A percentile compares a stretch with the other conserved stretches of the same genome.
Conservation (phyloP, 2,329 filamentous ascomycete genomes). For the Trichoderma guizhouense region DNA sequence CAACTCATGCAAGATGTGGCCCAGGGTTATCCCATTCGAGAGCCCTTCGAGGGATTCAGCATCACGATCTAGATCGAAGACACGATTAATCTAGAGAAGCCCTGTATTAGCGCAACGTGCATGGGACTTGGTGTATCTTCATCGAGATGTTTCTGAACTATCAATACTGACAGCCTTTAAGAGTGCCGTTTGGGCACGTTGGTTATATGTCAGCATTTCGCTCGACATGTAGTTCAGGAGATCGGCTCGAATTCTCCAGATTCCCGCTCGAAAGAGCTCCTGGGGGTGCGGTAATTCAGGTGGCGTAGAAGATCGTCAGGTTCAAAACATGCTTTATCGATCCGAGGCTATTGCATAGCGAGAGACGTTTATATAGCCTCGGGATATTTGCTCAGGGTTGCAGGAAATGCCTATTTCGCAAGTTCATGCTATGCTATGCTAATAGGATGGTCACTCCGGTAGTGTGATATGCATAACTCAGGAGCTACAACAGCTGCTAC, state of each 20-base stretch:
- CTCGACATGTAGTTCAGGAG: slow-evolving; percentile 6
- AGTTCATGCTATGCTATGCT: background rate
- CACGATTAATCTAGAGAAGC: slow-evolving; percentile 32
- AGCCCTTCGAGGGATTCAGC: slow-evolving; percentile 51
- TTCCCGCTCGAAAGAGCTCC: background rate
- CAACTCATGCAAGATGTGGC: slow-evolving; percentile 55
- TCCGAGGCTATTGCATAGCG: background rate
- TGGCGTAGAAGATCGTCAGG: background rate
- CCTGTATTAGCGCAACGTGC: background rate
- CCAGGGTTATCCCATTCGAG: slow-evolving; percentile 53
- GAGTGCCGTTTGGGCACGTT: slow-evolving; percentile 51
- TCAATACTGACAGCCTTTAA: slow-evolving; percentile 50
- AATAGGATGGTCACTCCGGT: background rate
- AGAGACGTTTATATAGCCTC: background rate
- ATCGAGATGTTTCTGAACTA: slow-evolving; percentile 3
- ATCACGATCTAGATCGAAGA: slow-evolving; percentile 44
- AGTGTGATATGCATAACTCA: background rate
- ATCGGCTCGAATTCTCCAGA: background rate
- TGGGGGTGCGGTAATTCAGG: background rate
- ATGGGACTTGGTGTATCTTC: background rate
- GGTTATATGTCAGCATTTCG: slow-evolving; percentile 39
- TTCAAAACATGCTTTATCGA: background rate
- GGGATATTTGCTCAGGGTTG: background rate
- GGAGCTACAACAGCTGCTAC: background rate
- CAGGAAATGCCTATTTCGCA: background rate